Evolutionary conservation across 2,329 filamentous ascomycete species (phyloP).

Genomic region (Alternaria alternata): DNA sequence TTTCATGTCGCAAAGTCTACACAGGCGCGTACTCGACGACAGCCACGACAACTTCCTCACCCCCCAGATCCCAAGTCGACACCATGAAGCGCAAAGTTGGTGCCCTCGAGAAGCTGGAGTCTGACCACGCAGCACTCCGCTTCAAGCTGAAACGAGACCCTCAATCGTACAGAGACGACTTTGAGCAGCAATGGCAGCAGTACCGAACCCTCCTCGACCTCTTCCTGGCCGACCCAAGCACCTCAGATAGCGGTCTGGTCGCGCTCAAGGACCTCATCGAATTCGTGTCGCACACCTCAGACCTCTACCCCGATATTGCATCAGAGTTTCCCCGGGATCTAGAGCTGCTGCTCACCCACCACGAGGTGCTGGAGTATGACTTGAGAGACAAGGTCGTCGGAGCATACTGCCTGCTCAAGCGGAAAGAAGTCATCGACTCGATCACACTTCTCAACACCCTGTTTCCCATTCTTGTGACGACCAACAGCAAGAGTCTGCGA

Average conservation of each 20-base stretch:
- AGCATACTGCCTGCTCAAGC: constrained; percentile 83
- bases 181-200: constrained; percentile 85
- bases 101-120: constrained; percentile 94
- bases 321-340: constrained; percentile 80
- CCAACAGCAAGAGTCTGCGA: constrained; percentile 87
- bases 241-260: constrained; percentile 78
- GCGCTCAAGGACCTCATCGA: constrained; percentile 92
- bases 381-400: constrained; percentile 78
- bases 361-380: constrained; percentile 82
- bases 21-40: constrained; percentile 8
- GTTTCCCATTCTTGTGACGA: constrained; percentile 94
- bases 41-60: background rate
- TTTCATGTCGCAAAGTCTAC: constrained; percentile 24
- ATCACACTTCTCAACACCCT: constrained; percentile 81
- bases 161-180: constrained; percentile 83
- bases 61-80: background rate
- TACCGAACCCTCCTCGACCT: constrained; percentile 92
- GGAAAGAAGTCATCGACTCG: constrained; percentile 93
- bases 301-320: constrained; percentile 88
- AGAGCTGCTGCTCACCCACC: constrained; percentile 80
- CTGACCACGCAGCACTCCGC: constrained; percentile 75
- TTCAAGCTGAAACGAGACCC: constrained; percentile 77
- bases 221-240: constrained; percentile 83
- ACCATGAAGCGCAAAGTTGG: constrained; percentile 84
- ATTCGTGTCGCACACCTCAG: constrained; percentile 90